Base-by-base conservation (phyloP, 139 green algal species). In the Desmodesmus armatus region DNA sequence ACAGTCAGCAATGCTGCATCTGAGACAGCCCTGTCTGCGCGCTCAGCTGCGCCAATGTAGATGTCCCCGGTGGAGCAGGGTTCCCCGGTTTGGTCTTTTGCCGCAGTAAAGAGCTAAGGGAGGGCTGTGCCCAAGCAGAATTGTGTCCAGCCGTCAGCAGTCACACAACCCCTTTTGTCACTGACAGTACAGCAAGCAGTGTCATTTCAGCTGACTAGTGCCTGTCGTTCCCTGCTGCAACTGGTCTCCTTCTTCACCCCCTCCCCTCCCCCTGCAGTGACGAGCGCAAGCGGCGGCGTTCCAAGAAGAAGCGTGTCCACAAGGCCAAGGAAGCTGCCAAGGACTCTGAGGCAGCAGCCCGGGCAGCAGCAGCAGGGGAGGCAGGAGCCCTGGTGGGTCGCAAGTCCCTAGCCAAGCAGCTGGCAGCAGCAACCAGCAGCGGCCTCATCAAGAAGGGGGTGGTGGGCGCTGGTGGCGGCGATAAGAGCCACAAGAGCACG, bases 281-380 rank as follows among this genome's bases (percentile, higher is more conserved):
- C 77, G 95, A 98, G 15, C 86, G 94, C 31, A 93, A 91, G 77
- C 79, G 88, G 25, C 88, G 87, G 40, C 90, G 95, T 0, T 91
- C 92, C n/a, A 86, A 78, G 40, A 91, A 91, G 41, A 98, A 98
- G 92, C 91, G 94, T 2, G 81, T 66, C 2, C 39, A 53, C 65
- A 95, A 94, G 87, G 47, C 67, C 49, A 95, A 94, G 74, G 67
- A 81, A 21, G 76, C 60, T 29, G 78, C 67, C 13, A 86, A 92
- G 58, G 86, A 86, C 19, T 65, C 77, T 13, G 88, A 91, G 41
- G 49, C 73, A 33, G 71, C 83, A 13, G 82, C 78, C 1, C 33
- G 35, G 5, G 85, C 89, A 6, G 87, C 82, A 15, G 74, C 90
- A 6, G 41, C 72, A 31, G 88, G 89, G 0, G 91, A 91, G 29